A percentile compares a stretch with the other conserved stretches of the same genome.
Evolutionary conservation across 805 yeast species (phyloP).

Genomic region (Nakazawaea anatomiae): DNA sequence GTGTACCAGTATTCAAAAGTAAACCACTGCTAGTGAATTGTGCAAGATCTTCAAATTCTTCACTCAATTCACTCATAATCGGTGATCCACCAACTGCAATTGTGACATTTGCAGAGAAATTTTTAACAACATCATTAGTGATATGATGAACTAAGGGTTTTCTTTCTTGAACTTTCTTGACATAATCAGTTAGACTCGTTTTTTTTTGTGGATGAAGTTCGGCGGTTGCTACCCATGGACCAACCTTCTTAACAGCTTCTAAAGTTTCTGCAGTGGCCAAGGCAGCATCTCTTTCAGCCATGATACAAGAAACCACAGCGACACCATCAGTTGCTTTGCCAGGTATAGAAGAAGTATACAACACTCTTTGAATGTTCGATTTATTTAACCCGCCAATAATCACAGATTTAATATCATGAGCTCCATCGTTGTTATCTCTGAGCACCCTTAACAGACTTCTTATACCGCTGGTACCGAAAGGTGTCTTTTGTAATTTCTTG

Average conservation of each 20-base stretch:
- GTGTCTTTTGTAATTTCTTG: conserved; percentile 47
- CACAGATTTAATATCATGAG: conserved; percentile 47
- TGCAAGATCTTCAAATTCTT: conserved; percentile 67
- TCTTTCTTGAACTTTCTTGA: too few species aligned
- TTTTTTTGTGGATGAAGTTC: too few species aligned
- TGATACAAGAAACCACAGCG: conserved; percentile 82
- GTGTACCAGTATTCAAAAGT: conserved; percentile 74
- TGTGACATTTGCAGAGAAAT: conserved; percentile 81
- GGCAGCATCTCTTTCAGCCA: conserved; percentile 55
- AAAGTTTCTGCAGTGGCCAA: conserved; percentile 38
- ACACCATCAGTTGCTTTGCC: conserved; percentile 65
- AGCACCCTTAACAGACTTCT: conserved; percentile 46
- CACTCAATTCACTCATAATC: conserved; percentile 71
- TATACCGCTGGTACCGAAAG: conserved; percentile 69
- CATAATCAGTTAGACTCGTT: too few species aligned
- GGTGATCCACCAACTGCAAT: conserved; percentile 85
- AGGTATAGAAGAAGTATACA: conserved; percentile 41
- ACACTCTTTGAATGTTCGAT: conserved; percentile 51
- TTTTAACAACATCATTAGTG: conserved; percentile 84
- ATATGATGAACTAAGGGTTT: conserved; percentile 80
- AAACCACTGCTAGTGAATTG: conserved; percentile 46
- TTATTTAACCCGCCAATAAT: conserved; percentile 78
- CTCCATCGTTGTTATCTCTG: conserved; percentile 21
- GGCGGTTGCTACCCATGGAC: conserved; percentile 17
- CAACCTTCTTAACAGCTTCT: conserved; percentile 22